Base-by-base conservation (phyloP, 176 grass and related monocot genomes). In the Oryza rufipogon region DNA sequence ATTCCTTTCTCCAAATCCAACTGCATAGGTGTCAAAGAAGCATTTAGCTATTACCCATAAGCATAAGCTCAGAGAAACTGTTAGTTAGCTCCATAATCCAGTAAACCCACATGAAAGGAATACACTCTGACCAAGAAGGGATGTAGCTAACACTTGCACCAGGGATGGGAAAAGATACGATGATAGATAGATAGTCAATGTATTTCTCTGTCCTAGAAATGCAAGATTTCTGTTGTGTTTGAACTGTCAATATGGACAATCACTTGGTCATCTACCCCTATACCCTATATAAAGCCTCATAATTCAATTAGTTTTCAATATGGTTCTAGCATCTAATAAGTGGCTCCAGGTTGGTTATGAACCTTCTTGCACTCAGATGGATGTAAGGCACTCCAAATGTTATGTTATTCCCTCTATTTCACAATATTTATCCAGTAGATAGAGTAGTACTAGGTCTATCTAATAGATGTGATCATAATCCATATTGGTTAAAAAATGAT, bases 1-100 rank as follows among this genome's bases (percentile, higher is more conserved):
- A 98, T 98, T 88, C 93, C 93, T 79, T 98, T 98, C 81, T 95
- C 96, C 85, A 98, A 90, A 98, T 98, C 93, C 87, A 98, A 84
- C 96, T 95, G 89, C 81, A 85, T 36, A 36, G 26, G 23, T 32
- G 14, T 60, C 17, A 71, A 83, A 41, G 75, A 72, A 83, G 45
- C 20, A 54, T 84, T 63, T 56, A 87, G 26, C 14, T 12, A 81
- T 45, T 42, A 12, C 28, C 28, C 28, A 28, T 28, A 28, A 28
- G 28, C 28, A 45, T 73, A 2, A 12, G 9, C 1, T 41, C 14
- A 4, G 19, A 32, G 41, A 22, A 51, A 12, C 0, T 6, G 51
- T 14, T 38, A 74, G 2, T 54, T 39, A 25, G 26, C 14, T 42
- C 26, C 23, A 80, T 47, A 60, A 72, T n/a, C 36, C 76, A 32